phyloP scores from a whole-genome alignment of 352 stramenopile genomes.

The Vaucheria bursata region DNA sequence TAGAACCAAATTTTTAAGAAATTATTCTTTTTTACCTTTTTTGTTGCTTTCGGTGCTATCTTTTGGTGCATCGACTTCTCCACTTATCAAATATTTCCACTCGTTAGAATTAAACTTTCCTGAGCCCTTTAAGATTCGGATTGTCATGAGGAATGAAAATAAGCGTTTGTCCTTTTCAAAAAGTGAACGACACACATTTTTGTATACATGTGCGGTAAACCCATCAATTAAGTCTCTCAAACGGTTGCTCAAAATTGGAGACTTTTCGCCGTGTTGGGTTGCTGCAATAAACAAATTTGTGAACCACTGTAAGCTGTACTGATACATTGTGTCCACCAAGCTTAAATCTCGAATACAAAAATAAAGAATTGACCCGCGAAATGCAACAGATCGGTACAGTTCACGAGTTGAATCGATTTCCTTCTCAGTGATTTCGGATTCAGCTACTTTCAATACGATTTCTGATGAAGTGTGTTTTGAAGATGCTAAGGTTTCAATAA shows the following conservation, averaged over 20 bases:
- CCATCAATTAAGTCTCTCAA: conserved; percentile 76
- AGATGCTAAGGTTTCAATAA: conserved; percentile 78
- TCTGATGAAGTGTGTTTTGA: conserved; percentile 80
- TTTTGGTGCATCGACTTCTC: too few relatives aligned
- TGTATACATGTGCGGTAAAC: conserved; percentile 82
- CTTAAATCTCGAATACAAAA: conserved; percentile 81
- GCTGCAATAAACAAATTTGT: conserved; percentile 68
- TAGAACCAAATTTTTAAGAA: too few relatives aligned
- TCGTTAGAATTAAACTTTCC: conserved; percentile 69
- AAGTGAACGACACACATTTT: conserved; percentile 80
- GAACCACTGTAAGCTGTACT: conserved; percentile 87
- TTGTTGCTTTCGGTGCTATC: too few relatives aligned
- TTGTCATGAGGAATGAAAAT: conserved; percentile 81
- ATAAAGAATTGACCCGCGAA: conserved; percentile 74
- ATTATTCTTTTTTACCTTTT: too few relatives aligned
- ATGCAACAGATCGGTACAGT: conserved; percentile 73
- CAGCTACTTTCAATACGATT: conserved; percentile 80
- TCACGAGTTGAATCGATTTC: conserved; percentile 77
- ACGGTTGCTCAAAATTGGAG: conserved; percentile 68
- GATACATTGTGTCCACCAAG: conserved; percentile 81
- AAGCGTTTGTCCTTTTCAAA: conserved; percentile 88
- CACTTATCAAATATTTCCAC: conserved; percentile 84
- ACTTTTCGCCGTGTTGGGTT: conserved; percentile 59
- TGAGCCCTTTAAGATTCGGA: conserved; percentile 74
- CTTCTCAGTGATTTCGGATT: conserved; percentile 78